Percentiles rank a stretch among this genome's conserved stretches.
These are phyloP conservation scores for Digitaria exilis DNA, from an alignment of 202 grass and related monocot species.

Conservation along the genomic window DNA sequence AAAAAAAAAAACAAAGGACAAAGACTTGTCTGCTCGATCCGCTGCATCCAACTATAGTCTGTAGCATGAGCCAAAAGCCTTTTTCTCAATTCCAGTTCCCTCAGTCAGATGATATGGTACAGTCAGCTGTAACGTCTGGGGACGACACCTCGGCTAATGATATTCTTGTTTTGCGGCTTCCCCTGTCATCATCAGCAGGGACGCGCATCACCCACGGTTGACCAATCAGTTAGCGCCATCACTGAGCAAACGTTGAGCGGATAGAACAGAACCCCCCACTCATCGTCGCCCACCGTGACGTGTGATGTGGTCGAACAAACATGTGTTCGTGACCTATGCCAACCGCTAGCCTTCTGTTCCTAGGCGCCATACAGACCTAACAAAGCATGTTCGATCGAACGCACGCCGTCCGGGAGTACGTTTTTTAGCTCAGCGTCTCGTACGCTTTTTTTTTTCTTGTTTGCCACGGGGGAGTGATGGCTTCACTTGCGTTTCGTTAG, in stretches of 20 bases:
- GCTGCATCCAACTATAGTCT: neutral
- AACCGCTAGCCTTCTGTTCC: neutral
- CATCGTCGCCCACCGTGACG: neutral
- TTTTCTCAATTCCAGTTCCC: neutral
- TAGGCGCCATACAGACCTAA: neutral
- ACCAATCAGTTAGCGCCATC: neutral
- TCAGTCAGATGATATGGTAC: too few relatives aligned
- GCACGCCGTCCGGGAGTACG: too few relatives aligned
- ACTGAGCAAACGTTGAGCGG: neutral
- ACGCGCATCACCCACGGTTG: neutral
- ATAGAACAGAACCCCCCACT: too few relatives aligned
- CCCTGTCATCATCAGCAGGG: neutral
- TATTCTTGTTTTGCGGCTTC: neutral
- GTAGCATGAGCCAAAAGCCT: neutral
- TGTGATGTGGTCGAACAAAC: neutral
- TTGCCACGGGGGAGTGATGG: too few relatives aligned
- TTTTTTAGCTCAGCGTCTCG: too few relatives aligned
- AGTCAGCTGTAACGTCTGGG: too few relatives aligned
- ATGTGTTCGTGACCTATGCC: neutral
- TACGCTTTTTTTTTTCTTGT: too few relatives aligned
- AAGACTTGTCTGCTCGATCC: neutral
- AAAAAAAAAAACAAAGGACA: too few relatives aligned
- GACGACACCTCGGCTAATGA: neutral
- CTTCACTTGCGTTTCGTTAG: too few relatives aligned
- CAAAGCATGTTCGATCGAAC: too few relatives aligned